These are phyloP conservation scores for Colletotrichum siamense DNA, from an alignment of 2,329 filamentous ascomycete species.

Conservation along the genomic window DNA sequence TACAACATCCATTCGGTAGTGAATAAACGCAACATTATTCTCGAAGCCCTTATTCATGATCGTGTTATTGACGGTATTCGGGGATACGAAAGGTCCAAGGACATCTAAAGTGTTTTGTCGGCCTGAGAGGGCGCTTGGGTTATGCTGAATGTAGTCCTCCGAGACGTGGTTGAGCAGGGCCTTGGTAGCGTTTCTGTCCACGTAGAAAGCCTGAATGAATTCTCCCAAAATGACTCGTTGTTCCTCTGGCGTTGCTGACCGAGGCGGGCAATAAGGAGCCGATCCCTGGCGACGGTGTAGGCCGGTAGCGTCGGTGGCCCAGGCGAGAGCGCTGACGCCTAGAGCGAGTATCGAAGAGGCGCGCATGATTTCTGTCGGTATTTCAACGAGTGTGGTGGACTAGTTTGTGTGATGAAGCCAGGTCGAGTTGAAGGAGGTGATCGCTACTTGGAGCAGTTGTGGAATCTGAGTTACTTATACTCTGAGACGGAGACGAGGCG, in stretches of 20 bases:
- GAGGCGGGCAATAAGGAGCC: conserved; percentile 6
- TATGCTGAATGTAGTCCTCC: conserved; percentile 22
- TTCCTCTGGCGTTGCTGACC: not conserved
- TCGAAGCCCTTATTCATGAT: conserved; percentile 1
- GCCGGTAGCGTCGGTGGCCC: not conserved
- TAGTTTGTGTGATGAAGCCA: not conserved
- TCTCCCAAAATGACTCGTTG: conserved; percentile 6
- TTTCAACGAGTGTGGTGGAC: not conserved
- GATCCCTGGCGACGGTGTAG: not conserved
- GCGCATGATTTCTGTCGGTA: not conserved
- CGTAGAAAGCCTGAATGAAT: conserved; percentile 6
- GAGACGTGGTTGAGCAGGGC: conserved; percentile 9
- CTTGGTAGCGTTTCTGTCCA: conserved; percentile 1
- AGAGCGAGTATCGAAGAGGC: not conserved
- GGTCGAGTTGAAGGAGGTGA: not conserved
- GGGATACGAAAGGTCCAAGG: not conserved
- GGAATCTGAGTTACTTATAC: not conserved
- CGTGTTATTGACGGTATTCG: not conserved
- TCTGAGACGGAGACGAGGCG: not conserved
- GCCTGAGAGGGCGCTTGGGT: conserved; percentile 11
- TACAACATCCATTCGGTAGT: conserved; percentile 9
- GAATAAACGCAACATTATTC: conserved; percentile 2
- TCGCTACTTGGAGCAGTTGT: not conserved
- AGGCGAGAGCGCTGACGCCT: conserved; percentile 3
- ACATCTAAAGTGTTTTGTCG: not conserved